A percentile compares a stretch with the other conserved stretches of the same genome.
Conservation (phyloP, 352 stramenopile genomes). For the Globisporangium carolinianum region DNA sequence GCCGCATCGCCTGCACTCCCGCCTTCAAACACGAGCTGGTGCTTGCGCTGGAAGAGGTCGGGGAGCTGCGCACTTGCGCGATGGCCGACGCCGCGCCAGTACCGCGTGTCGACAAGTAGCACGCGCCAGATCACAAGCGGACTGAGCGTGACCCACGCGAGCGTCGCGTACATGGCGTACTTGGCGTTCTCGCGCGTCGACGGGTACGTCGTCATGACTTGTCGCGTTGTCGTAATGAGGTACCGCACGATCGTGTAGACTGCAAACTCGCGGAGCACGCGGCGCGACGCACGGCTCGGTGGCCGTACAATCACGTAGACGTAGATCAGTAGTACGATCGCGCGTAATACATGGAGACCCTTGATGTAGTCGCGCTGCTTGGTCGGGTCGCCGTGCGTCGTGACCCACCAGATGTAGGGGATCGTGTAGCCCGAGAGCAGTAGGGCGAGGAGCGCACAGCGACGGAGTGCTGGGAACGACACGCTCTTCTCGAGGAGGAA, state of each 20-base stretch:
- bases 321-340: slow-evolving; percentile 15
- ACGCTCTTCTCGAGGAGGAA: slow-evolving; percentile 45
- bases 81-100: slow-evolving; percentile 33
- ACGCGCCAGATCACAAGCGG: slow-evolving; percentile 39
- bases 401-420: slow-evolving; percentile 17
- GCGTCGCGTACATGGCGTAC: slow-evolving; percentile 13
- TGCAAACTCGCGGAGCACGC: slow-evolving; percentile 24
- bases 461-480: slow-evolving; percentile 25
- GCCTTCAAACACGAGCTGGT: no score
- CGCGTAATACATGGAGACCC: slow-evolving; percentile 12
- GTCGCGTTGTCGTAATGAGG: slow-evolving; percentile 4
- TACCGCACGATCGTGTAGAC: slow-evolving; percentile 2
- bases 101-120: slow-evolving; percentile 33
- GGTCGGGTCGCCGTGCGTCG: slow-evolving; percentile 7
- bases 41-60: slow-evolving; percentile 15
- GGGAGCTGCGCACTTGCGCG: slow-evolving; percentile 7
- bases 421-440: slow-evolving; percentile 21
- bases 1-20: background rate
- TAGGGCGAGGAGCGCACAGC: slow-evolving; percentile 16
- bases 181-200: slow-evolving; percentile 10
- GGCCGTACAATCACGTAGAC: slow-evolving; percentile 29
- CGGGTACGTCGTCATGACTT: slow-evolving; percentile 17
- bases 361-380: slow-evolving; percentile 11
- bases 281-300: slow-evolving; percentile 20
- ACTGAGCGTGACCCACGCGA: slow-evolving; percentile 17